These are phyloP conservation scores for Tetradesmus lagerheimii DNA, from an alignment of 139 green algal species.

Conservation along the genomic window DNA sequence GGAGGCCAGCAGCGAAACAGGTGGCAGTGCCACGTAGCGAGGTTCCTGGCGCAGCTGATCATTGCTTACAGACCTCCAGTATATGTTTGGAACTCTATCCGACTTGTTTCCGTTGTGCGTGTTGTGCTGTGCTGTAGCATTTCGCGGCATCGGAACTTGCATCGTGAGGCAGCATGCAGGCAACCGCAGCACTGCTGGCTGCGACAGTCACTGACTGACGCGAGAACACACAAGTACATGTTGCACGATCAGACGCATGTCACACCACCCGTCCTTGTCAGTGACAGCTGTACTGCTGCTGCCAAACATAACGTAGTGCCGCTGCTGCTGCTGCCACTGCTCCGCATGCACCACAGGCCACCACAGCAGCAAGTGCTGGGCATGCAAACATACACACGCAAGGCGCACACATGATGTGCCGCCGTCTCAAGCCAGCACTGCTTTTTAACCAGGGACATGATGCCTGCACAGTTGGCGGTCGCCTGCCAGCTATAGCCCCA, in stretches of 20 bases:
- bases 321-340: too few relatives aligned
- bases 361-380: too few relatives aligned
- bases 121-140: background rate
- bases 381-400: too few relatives aligned
- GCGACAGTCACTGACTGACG: too few relatives aligned
- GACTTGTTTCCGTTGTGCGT: background rate
- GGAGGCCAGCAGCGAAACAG: background rate
- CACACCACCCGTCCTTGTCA: too few relatives aligned
- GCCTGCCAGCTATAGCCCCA: too few relatives aligned
- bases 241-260: background rate
- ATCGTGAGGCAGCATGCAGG: background rate
- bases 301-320: background rate
- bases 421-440: too few relatives aligned
- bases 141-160: background rate
- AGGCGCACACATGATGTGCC: too few relatives aligned
- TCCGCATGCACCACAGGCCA: too few relatives aligned
- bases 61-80: conserved; percentile 15
- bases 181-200: background rate
- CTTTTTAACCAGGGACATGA: too few relatives aligned
- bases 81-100: conserved; percentile 15
- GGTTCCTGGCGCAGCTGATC: conserved; percentile 7
- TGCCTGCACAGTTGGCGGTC: too few relatives aligned
- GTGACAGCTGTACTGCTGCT: background rate
- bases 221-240: too few relatives aligned
- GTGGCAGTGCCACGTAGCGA: conserved; percentile 24